Conservation (phyloP, 2,329 filamentous ascomycete species). For the Trichophyton schoenleinii region DNA sequence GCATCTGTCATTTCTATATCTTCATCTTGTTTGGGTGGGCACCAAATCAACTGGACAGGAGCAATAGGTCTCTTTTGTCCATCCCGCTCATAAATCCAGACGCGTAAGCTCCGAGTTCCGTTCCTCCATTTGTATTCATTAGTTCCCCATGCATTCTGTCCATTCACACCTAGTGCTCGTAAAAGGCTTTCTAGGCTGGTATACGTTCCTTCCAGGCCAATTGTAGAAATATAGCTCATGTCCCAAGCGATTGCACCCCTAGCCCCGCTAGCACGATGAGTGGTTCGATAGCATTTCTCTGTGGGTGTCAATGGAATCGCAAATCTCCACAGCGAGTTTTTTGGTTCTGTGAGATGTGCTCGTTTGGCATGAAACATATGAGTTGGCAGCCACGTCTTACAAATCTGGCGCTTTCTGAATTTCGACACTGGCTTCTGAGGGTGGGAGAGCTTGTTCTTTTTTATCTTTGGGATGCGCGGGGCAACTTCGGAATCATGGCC, state of each 20-base stretch:
- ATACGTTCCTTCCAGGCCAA: slow-evolving; percentile 58
- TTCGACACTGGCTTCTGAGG: slow-evolving; percentile 50
- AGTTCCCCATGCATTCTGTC: slow-evolving; percentile 48
- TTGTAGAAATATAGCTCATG: slow-evolving; percentile 83
- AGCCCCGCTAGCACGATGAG: slow-evolving; percentile 63
- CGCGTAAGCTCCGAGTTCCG: slow-evolving; percentile 46
- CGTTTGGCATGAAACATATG: slow-evolving; percentile 90
- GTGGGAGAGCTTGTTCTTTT: slow-evolving; percentile 56
- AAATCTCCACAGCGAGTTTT: slow-evolving; percentile 78
- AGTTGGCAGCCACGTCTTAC: slow-evolving; percentile 90
- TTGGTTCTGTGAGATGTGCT: slow-evolving; percentile 71
- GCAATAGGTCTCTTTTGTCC: slow-evolving; percentile 49
- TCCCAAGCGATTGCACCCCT: slow-evolving; percentile 81
- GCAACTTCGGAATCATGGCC: slow-evolving; percentile 23
- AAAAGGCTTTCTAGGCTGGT: slow-evolving; percentile 55
- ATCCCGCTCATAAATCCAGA: slow-evolving; percentile 47
- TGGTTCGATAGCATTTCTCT: slow-evolving; percentile 78
- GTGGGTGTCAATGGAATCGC: slow-evolving; percentile 73
- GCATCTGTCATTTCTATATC: slow-evolving; percentile 28
- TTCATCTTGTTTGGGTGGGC: slow-evolving; percentile 31
- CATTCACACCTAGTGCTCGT: slow-evolving; percentile 48
- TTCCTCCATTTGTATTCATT: slow-evolving; percentile 59
- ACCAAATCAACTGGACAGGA: slow-evolving; percentile 66
- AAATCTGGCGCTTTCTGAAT: slow-evolving; percentile 71
- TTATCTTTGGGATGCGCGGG: slow-evolving; percentile 49